Evolutionary conservation across 2,329 filamentous ascomycete species (phyloP).

Genomic region (Parastagonospora avenae): DNA sequence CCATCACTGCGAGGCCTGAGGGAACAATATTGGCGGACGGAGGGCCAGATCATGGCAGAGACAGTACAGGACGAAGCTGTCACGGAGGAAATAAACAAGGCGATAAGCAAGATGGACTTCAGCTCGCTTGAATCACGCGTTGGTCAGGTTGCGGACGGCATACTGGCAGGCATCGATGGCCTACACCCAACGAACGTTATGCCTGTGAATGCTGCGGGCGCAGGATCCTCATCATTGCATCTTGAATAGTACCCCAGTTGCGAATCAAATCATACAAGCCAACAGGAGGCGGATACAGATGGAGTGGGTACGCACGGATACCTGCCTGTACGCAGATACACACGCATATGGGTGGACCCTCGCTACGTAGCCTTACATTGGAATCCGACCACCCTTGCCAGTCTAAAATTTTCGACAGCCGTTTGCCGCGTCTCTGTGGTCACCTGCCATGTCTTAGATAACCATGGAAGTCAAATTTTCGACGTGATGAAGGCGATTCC

Average conservation of each 20-base stretch:
- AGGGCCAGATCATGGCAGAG: constrained; percentile 72
- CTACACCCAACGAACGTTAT: constrained; percentile 15
- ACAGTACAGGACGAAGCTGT: constrained; percentile 82
- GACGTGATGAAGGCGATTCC: constrained; percentile 13
- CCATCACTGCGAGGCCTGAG: constrained; percentile 68
- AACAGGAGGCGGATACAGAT: constrained; percentile 29
- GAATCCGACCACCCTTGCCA: constrained; percentile 8
- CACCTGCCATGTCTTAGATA: constrained; percentile 20
- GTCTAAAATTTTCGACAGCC: constrained; percentile 19
- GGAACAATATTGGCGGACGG: constrained; percentile 79
- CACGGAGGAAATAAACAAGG: constrained; percentile 71
- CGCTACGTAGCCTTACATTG: constrained; percentile 7
- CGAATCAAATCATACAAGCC: constrained; percentile 7
- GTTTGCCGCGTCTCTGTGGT: constrained; percentile 18
- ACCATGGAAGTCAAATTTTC: constrained; percentile 15
- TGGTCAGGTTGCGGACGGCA: constrained; percentile 52
- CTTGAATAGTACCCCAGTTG: neutral
- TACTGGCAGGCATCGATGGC: constrained; percentile 40
- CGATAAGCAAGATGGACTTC: constrained; percentile 69
- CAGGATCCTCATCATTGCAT: constrained; percentile 5
- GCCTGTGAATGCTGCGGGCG: constrained; percentile 1
- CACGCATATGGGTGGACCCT: constrained; percentile 13
- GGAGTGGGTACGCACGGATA: constrained; percentile 30
- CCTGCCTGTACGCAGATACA: constrained; percentile 10
- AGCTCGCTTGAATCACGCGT: constrained; percentile 66